A percentile compares a stretch with the other conserved stretches of the same genome.
Evolutionary conservation across 345 rosid species (phyloP).

Genomic region (Eucalyptus viminalis): DNA sequence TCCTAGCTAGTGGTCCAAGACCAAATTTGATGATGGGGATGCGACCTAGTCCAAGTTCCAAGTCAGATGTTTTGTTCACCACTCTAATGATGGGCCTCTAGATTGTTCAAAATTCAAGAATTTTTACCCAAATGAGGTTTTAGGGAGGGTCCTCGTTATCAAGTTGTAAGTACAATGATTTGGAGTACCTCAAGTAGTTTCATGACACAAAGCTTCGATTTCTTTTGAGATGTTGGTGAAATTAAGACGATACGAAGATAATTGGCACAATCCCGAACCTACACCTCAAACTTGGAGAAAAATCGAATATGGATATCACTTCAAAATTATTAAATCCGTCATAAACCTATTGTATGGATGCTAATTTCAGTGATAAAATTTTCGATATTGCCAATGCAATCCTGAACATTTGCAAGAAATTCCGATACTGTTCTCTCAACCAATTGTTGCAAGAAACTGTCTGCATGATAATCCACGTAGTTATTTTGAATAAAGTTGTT

Average conservation of each 20-base stretch:
- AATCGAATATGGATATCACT: neutral
- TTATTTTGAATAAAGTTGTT: neutral
- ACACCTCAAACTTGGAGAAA: neutral
- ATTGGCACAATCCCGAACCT: accelerated
- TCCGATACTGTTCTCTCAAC: neutral
- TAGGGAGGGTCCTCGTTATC: neutral
- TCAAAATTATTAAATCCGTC: neutral
- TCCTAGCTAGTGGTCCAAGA: neutral
- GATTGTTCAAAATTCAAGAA: neutral
- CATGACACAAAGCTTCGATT: neutral
- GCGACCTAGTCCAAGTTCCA: neutral
- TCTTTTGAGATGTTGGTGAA: neutral
- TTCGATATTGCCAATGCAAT: neutral
- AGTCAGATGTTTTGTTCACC: neutral
- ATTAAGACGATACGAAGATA: neutral
- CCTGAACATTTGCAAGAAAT: neutral
- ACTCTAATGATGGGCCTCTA: neutral
- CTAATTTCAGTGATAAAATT: neutral
- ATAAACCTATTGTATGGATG: neutral
- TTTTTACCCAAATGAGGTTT: neutral
- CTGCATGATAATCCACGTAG: neutral
- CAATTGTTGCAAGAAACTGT: neutral
- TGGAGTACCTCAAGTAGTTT: neutral
- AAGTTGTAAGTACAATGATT: neutral
- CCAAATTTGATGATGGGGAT: neutral